A percentile compares a stretch with the other conserved stretches of the same genome.
Conservation (phyloP, 2,329 filamentous ascomycete genomes). For the Zymoseptoria crescenta region DNA sequence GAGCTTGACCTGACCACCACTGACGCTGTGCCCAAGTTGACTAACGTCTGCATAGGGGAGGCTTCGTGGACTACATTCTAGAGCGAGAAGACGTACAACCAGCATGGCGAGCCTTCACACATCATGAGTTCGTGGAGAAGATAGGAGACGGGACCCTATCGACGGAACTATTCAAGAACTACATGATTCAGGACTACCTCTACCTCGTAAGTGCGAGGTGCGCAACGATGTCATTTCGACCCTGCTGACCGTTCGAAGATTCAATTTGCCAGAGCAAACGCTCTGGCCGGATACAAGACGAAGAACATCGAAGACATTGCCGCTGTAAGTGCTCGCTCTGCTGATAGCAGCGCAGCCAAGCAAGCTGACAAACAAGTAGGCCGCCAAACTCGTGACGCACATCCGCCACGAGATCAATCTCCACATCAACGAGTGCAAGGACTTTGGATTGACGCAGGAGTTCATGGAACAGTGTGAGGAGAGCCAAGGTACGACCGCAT, state of each 20-base stretch:
- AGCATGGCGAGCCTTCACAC: constrained; percentile 67
- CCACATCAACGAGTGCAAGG: constrained; percentile 73
- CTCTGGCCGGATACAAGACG: constrained; percentile 77
- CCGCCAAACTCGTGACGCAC: constrained; percentile 64
- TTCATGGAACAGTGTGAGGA: constrained; percentile 70
- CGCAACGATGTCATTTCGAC: neutral
- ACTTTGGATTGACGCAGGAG: constrained; percentile 66
- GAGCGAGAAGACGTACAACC: constrained; percentile 63
- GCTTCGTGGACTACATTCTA: constrained; percentile 77
- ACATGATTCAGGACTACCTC: constrained; percentile 86
- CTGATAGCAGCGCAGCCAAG: neutral
- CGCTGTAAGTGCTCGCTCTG: constrained; percentile 43
- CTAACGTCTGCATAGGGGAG: constrained; percentile 39
- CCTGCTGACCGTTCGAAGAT: constrained; percentile 41
- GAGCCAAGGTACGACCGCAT: constrained; percentile 52
- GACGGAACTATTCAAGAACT: constrained; percentile 71
- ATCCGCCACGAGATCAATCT: constrained; percentile 73
- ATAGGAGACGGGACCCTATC: constrained; percentile 71
- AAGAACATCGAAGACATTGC: constrained; percentile 65
- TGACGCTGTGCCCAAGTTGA: neutral
- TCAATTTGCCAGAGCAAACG: constrained; percentile 82
- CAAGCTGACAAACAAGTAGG: constrained; percentile 34
- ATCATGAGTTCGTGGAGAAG: constrained; percentile 73
- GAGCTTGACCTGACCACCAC: constrained; percentile 26
- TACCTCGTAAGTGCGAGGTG: constrained; percentile 56